Base-by-base conservation (phyloP, 192 early-diverging fungal species). In the Mortierella claussenii region DNA sequence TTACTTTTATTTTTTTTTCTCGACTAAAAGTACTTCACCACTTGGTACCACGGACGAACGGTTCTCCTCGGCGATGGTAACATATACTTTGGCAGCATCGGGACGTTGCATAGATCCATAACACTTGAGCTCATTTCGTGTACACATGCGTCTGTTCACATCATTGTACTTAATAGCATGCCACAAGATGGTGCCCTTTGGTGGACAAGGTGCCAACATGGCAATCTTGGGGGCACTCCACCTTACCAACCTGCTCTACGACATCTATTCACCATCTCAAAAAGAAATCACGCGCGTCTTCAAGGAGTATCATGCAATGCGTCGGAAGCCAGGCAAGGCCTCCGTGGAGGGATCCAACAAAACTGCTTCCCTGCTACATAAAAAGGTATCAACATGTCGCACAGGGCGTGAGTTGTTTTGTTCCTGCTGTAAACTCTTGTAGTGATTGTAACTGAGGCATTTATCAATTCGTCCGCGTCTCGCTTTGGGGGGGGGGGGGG, bases 21-120 rank as follows among this genome's bases (percentile, higher is more conserved):
- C 4, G 28, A 51, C 11, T 0, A 4, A 51, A 13, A 69, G 68
- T 52, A 40, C 32, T 71, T 71, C n/a, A 32, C 30, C 6, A 53
- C 60, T 0, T 73, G 69, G 69, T 73, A 49, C 40, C 7, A 33
- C 5, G 49, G 55, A 0, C 26, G 69, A n/a, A 64, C 61, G 21
- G 69, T 64, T 36, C 53, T 73, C 23, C 36, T 73, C 23, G 60
- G 69, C 2, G 61, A 64, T 58, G 69, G 69, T 64, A 73, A 55
- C n/a, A n/a, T n/a, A n/a, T n/a, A n/a, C n/a, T n/a, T n/a, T n/a
- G n/a, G n/a, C n/a, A n/a, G n/a, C n/a, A n/a, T n/a, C n/a, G n/a
- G n/a, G n/a, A n/a, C n/a, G n/a, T n/a, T n/a, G n/a, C n/a, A n/a
- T n/a, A n/a, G n/a, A n/a, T n/a, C n/a, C n/a, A n/a, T n/a, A n/a